Conservation (phyloP, 1,284 basidiomycete genomes). For the Phellinidium pouzarii region DNA sequence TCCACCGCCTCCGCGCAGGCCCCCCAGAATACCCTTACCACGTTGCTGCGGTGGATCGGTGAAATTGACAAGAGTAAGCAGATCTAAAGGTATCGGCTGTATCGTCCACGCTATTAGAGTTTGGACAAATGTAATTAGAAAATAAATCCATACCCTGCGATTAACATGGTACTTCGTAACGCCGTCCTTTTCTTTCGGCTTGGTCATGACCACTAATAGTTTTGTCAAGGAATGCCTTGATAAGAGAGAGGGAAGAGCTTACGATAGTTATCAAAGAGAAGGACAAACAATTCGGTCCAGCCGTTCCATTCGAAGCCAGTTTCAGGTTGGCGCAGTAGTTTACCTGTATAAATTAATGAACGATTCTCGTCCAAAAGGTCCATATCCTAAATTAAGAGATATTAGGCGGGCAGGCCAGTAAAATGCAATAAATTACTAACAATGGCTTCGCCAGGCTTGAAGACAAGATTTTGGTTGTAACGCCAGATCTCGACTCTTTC, state of each 20-base stretch:
- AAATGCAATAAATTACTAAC: constrained; percentile 40
- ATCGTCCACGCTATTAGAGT: constrained; percentile 5
- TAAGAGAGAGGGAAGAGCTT: constrained; percentile 28
- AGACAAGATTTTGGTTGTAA: constrained; percentile 72
- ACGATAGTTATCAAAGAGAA: constrained; percentile 93
- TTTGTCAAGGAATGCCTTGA: constrained; percentile 7
- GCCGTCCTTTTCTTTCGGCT: constrained; percentile 68
- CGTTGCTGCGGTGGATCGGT: constrained; percentile 66
- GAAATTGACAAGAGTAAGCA: constrained; percentile 78
- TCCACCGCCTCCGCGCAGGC: constrained; percentile 38
- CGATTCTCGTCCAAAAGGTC: constrained; percentile 80
- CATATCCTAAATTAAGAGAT: constrained; percentile 58
- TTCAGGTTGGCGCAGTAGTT: constrained; percentile 78
- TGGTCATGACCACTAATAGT: constrained; percentile 77
- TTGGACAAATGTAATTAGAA: background rate
- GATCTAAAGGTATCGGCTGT: constrained; percentile 85
- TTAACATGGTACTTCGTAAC: constrained; percentile 74
- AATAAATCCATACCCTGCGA: constrained; percentile 46
- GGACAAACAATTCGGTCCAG: constrained; percentile 81
- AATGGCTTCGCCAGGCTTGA: constrained; percentile 72
- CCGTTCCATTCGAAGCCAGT: constrained; percentile 74
- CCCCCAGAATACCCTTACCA: constrained; percentile 52
- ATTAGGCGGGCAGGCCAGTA: background rate
- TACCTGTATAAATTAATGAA: constrained; percentile 77
- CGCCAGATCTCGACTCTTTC: constrained; percentile 84